Evolutionary conservation across 208 protist species (phyloP), one percentile per base, ranked within the genome.

Genomic region (Phytomonas francai): DNA sequence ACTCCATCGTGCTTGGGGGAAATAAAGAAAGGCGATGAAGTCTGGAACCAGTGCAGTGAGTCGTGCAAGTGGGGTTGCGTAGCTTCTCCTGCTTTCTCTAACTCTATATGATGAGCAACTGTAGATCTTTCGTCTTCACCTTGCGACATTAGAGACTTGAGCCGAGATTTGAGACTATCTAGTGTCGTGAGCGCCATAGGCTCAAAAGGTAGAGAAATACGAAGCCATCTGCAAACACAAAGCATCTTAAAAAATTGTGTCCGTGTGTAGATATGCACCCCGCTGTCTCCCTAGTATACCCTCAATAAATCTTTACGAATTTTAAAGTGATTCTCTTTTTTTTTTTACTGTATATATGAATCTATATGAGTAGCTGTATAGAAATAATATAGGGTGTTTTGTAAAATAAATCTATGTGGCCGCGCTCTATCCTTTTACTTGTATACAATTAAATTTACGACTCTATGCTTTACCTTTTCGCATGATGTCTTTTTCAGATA

Each of bases 1-100:
- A 95, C 76, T 19, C 90, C 90, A 62, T 95, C 90, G 69, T 89
- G 87, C 77, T 95, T 95, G 5, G 90, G 90, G 3, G 90, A 95
- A 51, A 93, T 80, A 65, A 95, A 95, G 54, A 93, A 91, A 16
- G 79, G 80, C 30, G 74, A 66, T 5, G 54, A 49, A 27, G 54
- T 33, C 22, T 49, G 32, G 67, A 81, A 85, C 80, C 80, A 85
- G 33, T 78, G 64, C 31, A 73, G 57, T 49, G 72, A 45, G 34
- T 76, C 45, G 39, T 49, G 39, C 39, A 49, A 49, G 39, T 49
- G 39, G 39, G 6, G 39, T 19, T 49, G 39, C 1, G 14, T 36
- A 28, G 34, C 30, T 39, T 65, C 33, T 62, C 62, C 9, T 4
- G 6, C 32, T 31, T 59, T 22, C 65, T 57, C 30, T 5, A 14